These are phyloP conservation scores for Penicillium lagena DNA, from an alignment of 495 filamentous ascomycete genomes.

Conservation along the genomic window DNA sequence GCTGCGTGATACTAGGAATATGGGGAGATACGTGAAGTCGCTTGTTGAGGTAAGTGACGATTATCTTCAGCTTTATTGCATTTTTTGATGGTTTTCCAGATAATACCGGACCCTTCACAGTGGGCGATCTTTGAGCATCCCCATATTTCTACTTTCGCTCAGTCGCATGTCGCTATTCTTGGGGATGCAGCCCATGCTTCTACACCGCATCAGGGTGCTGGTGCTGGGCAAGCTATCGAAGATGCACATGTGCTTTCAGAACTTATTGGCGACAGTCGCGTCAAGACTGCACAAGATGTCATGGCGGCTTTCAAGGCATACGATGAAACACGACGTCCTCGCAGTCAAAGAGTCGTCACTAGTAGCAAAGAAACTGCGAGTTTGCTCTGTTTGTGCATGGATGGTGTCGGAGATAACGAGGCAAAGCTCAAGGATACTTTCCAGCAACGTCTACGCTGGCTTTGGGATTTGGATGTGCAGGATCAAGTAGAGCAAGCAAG, in stretches of 20 bases:
- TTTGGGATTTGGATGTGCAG: conserved; percentile 39
- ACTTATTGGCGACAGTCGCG: conserved; percentile 40
- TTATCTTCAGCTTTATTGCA: neutral
- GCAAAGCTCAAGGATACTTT: conserved; percentile 33
- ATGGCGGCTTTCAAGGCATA: conserved; percentile 53
- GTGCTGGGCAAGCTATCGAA: conserved; percentile 63
- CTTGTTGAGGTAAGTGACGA: conserved; percentile 36
- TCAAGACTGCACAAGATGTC: conserved; percentile 12
- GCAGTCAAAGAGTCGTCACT: conserved; percentile 41
- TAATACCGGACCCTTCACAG: conserved; percentile 41
- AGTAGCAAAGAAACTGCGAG: conserved; percentile 42
- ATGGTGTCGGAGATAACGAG: conserved; percentile 38
- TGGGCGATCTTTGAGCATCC: conserved; percentile 63
- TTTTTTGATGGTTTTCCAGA: neutral
- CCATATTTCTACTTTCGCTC: conserved; percentile 47
- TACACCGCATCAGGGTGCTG: conserved; percentile 64
- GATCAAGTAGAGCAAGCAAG: conserved; percentile 23
- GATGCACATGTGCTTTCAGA: conserved; percentile 55
- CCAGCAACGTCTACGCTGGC: conserved; percentile 41
- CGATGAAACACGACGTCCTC: conserved; percentile 50
- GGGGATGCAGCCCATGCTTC: conserved; percentile 50
- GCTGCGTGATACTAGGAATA: conserved; percentile 44
- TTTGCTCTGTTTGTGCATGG: conserved; percentile 34
- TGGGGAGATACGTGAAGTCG: conserved; percentile 42
- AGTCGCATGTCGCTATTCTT: conserved; percentile 49